Evolutionary conservation across 106 monocot genomes (phyloP), one percentile per base, ranked within the genome.

Genomic region (Dioscorea zingiberensis): DNA sequence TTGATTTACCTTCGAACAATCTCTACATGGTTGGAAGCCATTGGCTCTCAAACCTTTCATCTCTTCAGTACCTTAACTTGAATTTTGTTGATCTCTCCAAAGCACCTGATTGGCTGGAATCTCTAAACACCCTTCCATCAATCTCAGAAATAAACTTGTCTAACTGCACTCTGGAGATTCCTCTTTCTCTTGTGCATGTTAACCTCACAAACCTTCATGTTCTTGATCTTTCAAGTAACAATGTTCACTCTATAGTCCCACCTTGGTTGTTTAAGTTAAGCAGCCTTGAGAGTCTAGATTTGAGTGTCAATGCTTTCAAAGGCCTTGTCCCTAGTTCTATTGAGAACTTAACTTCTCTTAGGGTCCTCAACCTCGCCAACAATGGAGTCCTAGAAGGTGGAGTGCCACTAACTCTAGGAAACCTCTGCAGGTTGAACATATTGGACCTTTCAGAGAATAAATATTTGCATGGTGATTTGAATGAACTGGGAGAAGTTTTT

Each of bases 191-290:
- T 47, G 12, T 29, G 2, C 23, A 64, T 25, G 25, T 66, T 6
- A 72, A 78, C 44, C 55, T 78, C 19, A 58, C 73, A 1, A 63
- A 58, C 26, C 68, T 78, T 6, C 38, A 38, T 10, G 6, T 38
- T 38, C 38, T 38, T 38, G 38, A 38, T 38, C 38, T 38, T 2
- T 38, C 38, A 8, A 38, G 38, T 38, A 38, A 38, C 38, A 38
- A 38, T 6, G 3, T 38, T 38, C 38, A 38, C 4, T 38, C 38
- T 38, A 10, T 38, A 2, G 38, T 38, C 38, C 38, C 38, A 38
- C 38, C 38, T 38, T 38, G 38, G 38, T 38, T 38, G 38, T 38
- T 38, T 10, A 6, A 38, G 38, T 38, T 38, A 6, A 38, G 38
- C 6, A 38, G 38, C 38, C 38, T 38, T 8, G 38, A 38, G 38